phyloP scores from a whole-genome alignment of 2,329 filamentous ascomycete species.

The Aspergillus melleus region DNA sequence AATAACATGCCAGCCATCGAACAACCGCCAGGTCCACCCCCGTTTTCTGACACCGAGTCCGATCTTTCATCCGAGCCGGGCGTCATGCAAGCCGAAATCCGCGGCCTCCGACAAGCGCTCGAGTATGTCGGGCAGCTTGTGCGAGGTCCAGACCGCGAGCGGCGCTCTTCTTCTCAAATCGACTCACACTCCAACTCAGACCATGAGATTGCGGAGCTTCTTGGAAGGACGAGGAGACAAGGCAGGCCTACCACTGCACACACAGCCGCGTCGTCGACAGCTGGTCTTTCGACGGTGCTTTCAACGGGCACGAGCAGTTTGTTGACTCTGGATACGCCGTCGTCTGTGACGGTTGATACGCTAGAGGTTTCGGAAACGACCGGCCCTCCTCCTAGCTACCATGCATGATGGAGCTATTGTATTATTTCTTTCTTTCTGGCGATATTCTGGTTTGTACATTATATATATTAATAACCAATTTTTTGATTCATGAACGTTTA shows the following conservation, averaged over 20 bases:
- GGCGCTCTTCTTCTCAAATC: too few species aligned
- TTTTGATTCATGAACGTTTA: not conserved
- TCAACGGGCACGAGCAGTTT: slow-evolving; percentile 29
- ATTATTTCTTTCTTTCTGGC: not conserved
- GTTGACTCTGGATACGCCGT: slow-evolving; percentile 29
- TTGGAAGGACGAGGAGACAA: slow-evolving; percentile 5
- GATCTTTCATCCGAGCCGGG: slow-evolving; percentile 44
- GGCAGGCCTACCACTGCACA: slow-evolving; percentile 4
- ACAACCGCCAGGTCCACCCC: slow-evolving; percentile 47
- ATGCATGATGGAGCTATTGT: slow-evolving; percentile 6
- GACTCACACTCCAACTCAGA: not conserved
- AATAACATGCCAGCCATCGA: slow-evolving; percentile 24
- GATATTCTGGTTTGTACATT: not conserved
- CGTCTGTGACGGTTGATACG: slow-evolving; percentile 29
- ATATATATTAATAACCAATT: not conserved
- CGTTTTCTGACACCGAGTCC: slow-evolving; percentile 8
- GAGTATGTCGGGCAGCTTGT: slow-evolving; percentile 54
- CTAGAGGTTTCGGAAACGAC: slow-evolving; percentile 20
- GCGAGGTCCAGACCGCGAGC: slow-evolving; percentile 36
- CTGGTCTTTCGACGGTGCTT: slow-evolving; percentile 25
- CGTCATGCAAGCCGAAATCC: slow-evolving; percentile 51
- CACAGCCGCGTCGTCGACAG: slow-evolving; percentile 22
- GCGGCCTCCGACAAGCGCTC: slow-evolving; percentile 53
- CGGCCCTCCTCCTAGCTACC: slow-evolving; percentile 20
- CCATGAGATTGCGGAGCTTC: slow-evolving; percentile 15